Percentiles rank a stretch among this genome's conserved stretches.
These are phyloP conservation scores for Auriscalpium vulgare DNA, from an alignment of 768 basidiomycete genomes.

Conservation along the genomic window DNA sequence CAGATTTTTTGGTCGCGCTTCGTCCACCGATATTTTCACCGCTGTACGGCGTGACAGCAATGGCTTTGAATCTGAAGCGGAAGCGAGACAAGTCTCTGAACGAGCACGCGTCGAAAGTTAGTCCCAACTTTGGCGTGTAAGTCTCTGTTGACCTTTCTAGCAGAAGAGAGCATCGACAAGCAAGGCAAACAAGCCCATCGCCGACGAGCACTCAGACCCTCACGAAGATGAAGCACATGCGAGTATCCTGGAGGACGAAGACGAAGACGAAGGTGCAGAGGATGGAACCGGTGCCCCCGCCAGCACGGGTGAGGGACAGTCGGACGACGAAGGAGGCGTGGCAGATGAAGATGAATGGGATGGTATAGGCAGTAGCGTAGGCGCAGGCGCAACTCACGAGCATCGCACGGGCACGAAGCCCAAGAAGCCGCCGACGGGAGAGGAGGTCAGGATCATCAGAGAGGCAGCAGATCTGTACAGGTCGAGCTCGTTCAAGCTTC, in stretches of 20 bases:
- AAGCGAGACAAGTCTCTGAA: background rate
- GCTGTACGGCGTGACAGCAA: background rate
- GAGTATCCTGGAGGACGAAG: no score
- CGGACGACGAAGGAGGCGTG: constrained; percentile 5
- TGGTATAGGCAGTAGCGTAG: background rate
- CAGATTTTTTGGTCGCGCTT: no score
- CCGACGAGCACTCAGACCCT: no score
- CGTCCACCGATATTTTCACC: no score
- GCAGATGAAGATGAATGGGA: constrained; percentile 10
- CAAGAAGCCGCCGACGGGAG: constrained; percentile 55
- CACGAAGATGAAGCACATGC: no score
- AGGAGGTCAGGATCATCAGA: constrained; percentile 63
- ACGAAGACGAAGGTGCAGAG: no score
- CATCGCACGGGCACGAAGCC: constrained; percentile 1
- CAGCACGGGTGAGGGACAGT: background rate
- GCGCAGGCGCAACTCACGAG: background rate
- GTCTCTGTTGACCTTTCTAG: no score
- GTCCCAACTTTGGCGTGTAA: background rate
- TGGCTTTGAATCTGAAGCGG: background rate
- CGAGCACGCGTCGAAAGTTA: background rate
- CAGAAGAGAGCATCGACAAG: no score
- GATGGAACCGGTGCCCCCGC: background rate
- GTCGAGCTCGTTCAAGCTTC: constrained; percentile 79
- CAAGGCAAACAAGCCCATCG: no score
- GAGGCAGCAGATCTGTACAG: constrained; percentile 68